Percentiles rank a stretch among this genome's conserved stretches.
Conservation (phyloP, 768 basidiomycete species). For the Lentinula boryana region DNA sequence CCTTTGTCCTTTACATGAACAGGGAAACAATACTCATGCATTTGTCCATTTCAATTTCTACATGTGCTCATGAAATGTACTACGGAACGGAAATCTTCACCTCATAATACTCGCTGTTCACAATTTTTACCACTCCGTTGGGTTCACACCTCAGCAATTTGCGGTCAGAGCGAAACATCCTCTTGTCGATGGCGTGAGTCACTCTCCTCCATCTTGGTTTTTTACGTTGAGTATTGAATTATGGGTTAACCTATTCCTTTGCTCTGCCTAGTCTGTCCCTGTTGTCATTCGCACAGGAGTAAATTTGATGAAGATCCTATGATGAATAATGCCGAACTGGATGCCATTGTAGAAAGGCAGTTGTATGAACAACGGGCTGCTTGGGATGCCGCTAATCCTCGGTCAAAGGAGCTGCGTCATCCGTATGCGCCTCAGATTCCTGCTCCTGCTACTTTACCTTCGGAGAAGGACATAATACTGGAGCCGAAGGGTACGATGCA, state of each 20-base stretch:
- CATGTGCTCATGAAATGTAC: neutral
- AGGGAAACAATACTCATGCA: neutral
- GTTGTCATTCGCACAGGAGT: neutral
- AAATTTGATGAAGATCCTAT: neutral
- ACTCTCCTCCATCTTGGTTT: no score
- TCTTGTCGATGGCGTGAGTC: slow-evolving; percentile 3
- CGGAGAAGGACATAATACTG: neutral
- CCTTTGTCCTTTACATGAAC: neutral
- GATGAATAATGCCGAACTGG: neutral
- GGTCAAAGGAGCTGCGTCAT: neutral
- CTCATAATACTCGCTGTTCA: neutral
- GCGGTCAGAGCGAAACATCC: slow-evolving; percentile 1
- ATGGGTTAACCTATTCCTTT: neutral
- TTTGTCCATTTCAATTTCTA: neutral
- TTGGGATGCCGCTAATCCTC: neutral
- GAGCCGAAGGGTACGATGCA: neutral
- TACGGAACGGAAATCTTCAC: neutral
- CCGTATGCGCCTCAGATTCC: neutral
- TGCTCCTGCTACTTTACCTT: neutral
- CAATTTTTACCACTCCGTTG: neutral
- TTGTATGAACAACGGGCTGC: slow-evolving; percentile 1
- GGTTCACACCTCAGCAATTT: neutral
- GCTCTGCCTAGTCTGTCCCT: neutral
- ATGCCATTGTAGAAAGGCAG: slow-evolving; percentile 2
- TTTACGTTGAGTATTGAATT: neutral